A percentile compares a stretch with the other conserved stretches of the same genome.
These are phyloP conservation scores for Nicotiana rustica DNA, from an alignment of 305 asterid genomes.

Conservation along the genomic window DNA sequence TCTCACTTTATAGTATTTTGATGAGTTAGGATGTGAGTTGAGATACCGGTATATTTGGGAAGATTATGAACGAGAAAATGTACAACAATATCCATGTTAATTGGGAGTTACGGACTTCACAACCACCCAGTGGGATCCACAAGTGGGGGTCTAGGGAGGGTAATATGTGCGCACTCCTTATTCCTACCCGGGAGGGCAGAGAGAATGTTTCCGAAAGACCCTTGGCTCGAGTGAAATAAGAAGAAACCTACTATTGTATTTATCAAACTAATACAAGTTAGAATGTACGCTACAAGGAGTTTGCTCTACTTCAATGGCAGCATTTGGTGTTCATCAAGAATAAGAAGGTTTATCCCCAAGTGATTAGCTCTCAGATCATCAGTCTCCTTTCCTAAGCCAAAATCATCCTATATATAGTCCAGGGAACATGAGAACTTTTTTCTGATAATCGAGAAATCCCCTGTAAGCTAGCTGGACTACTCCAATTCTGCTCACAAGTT, in stretches of 20 bases:
- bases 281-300: not conserved
- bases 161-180: too few relatives aligned
- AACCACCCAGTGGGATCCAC: too few relatives aligned
- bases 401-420: not conserved
- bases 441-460: too few relatives aligned
- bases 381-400: not conserved
- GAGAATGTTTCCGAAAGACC: too few relatives aligned
- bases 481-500: too few relatives aligned
- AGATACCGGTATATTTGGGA: not conserved
- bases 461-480: not conserved
- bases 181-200: too few relatives aligned
- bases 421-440: not conserved
- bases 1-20: not conserved
- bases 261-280: slow-evolving; percentile 1
- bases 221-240: not conserved
- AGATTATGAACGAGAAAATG: not conserved
- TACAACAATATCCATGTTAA: not conserved
- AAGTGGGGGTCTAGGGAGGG: too few relatives aligned
- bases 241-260: not conserved
- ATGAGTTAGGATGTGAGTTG: not conserved
- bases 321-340: not conserved
- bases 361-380: not conserved
- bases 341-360: slow-evolving; percentile 14
- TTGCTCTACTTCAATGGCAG: slow-evolving; percentile 5
- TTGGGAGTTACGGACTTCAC: not conserved